Conservation (phyloP, 371 early-diverging fungal species). For the Mortierella sp. region DNA sequence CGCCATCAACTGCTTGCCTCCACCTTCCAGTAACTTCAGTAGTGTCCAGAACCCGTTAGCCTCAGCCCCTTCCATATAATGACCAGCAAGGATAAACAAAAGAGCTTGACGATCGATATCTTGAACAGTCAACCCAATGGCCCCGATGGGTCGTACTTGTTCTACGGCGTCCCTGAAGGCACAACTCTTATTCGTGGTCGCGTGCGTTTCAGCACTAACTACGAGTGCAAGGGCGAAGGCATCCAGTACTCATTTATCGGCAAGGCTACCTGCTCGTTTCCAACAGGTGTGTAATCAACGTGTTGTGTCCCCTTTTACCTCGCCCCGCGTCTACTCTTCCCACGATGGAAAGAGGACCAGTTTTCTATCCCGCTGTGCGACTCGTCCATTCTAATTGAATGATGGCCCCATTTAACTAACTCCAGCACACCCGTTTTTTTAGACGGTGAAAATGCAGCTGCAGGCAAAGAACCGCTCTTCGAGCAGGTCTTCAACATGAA, state of each 20-base stretch:
- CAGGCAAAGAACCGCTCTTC: neutral
- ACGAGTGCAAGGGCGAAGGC: constrained; percentile 21
- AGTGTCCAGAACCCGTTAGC: too few species aligned
- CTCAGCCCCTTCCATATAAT: too few species aligned
- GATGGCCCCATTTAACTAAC: too few species aligned
- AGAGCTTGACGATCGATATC: constrained; percentile 7
- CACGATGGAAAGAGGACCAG: too few species aligned
- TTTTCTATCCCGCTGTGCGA: too few species aligned
- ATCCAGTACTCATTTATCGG: constrained; percentile 13
- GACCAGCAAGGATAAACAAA: neutral
- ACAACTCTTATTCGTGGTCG: constrained; percentile 9
- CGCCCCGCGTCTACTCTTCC: too few species aligned
- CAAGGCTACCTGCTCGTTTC: constrained; percentile 5
- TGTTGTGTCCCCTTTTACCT: too few species aligned
- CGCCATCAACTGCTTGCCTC: too few species aligned
- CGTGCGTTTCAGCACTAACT: constrained; percentile 19
- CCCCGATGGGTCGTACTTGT: constrained; percentile 9
- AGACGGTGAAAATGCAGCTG: constrained; percentile 5
- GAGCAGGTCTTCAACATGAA: constrained; percentile 4
- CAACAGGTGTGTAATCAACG: too few species aligned
- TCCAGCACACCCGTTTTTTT: neutral
- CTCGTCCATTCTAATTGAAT: too few species aligned
- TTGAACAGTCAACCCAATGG: constrained; percentile 11
- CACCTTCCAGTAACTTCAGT: too few species aligned
- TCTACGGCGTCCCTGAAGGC: constrained; percentile 17